Evolutionary conservation across 2,329 filamentous ascomycete species (phyloP).

Genomic region (Thielaviopsis ethacetica): DNA sequence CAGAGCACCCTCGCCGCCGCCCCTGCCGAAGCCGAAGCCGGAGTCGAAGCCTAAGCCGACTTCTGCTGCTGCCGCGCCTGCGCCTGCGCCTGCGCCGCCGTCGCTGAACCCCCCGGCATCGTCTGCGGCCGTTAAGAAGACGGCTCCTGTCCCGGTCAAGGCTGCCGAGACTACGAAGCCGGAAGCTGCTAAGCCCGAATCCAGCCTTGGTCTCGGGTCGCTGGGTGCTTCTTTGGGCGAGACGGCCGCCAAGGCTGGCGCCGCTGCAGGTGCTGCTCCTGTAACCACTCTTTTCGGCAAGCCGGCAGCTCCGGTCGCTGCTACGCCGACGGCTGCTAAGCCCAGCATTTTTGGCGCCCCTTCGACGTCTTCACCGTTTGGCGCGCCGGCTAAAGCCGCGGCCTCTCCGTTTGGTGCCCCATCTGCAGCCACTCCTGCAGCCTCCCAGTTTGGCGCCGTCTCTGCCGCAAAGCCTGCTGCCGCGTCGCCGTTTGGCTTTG

Average conservation of each 20-base stretch:
- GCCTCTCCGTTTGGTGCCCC: neutral
- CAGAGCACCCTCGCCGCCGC: conserved; percentile 27
- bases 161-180: neutral
- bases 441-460: neutral
- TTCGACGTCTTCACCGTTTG: neutral
- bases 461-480: neutral
- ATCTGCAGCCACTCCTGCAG: neutral
- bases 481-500: neutral
- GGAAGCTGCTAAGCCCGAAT: neutral
- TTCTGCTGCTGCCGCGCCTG: neutral
- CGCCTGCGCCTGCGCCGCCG: neutral
- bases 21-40: conserved; percentile 17
- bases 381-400: neutral
- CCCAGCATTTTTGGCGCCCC: neutral
- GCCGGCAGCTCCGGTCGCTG: neutral
- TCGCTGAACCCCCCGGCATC: neutral
- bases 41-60: conserved; percentile 2
- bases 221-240: neutral
- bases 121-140: neutral
- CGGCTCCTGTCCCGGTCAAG: neutral
- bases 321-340: neutral
- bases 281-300: neutral
- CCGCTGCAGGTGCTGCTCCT: neutral
- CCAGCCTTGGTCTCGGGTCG: neutral
- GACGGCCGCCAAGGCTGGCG: neutral